These are phyloP conservation scores for Myriangium duriaei DNA, from an alignment of 2,329 filamentous ascomycete genomes.

Conservation along the genomic window DNA sequence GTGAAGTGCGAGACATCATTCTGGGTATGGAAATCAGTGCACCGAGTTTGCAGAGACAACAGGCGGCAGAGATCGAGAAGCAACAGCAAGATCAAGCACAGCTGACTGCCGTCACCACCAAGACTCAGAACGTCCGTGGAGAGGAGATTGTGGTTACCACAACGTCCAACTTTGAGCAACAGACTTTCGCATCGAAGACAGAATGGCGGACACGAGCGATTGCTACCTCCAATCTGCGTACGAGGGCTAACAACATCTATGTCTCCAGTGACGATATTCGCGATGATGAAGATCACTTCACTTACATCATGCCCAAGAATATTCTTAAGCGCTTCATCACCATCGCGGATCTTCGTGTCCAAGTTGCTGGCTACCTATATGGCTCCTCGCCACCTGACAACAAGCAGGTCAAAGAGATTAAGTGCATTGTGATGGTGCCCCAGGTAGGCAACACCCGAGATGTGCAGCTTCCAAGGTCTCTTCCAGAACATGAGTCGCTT, in stretches of 20 bases:
- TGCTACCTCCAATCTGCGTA: conserved; percentile 88
- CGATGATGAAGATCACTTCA: conserved; percentile 75
- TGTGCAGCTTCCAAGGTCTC: conserved; percentile 75
- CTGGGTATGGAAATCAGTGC: conserved; percentile 99
- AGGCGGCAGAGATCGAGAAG: conserved; percentile 97
- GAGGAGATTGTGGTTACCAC: conserved; percentile 98
- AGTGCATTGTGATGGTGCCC: conserved; percentile 93
- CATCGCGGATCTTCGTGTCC: conserved; percentile 88
- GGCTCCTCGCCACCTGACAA: conserved; percentile 88
- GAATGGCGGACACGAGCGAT: conserved; percentile 97
- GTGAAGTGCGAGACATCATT: conserved; percentile 96
- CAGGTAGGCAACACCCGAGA: conserved; percentile 90
- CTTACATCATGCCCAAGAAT: conserved; percentile 99
- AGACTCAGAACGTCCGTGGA: conserved; percentile 92
- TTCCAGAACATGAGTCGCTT: conserved; percentile 87
- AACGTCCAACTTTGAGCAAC: conserved; percentile 94
- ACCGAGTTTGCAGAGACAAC: conserved; percentile 93
- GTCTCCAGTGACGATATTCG: conserved; percentile 92
- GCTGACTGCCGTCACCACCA: conserved; percentile 91
- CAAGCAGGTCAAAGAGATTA: conserved; percentile 91
- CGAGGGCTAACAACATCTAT: conserved; percentile 94
- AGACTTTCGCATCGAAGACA: conserved; percentile 95
- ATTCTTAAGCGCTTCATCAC: conserved; percentile 97
- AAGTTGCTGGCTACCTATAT: conserved; percentile 93
- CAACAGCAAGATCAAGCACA: conserved; percentile 96